Conservation (phyloP, 1,284 basidiomycete genomes). For the Malassezia dermatis region DNA sequence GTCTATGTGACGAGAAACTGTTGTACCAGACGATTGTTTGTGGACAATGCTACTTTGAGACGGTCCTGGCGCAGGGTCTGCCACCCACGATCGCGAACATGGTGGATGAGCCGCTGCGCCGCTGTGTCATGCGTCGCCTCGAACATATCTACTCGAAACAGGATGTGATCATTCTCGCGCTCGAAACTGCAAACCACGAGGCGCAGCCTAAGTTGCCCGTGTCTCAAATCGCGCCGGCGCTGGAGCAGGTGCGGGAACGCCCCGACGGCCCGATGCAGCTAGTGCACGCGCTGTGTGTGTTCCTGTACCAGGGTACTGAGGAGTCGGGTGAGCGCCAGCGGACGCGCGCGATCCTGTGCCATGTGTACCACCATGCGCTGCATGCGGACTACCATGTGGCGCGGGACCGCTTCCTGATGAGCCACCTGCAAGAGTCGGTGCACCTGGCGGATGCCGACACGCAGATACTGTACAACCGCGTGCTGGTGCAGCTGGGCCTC, state of each 20-base stretch:
- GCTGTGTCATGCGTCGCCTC: constrained; percentile 84
- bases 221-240: constrained; percentile 20
- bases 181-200: constrained; percentile 55
- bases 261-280: constrained; percentile 56
- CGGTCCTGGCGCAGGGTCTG: constrained; percentile 17
- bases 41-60: constrained; percentile 70
- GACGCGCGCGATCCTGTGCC: constrained; percentile 90
- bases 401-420: constrained; percentile 97
- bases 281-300: constrained; percentile 77
- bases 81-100: constrained; percentile 4
- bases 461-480: constrained; percentile 95
- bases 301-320: constrained; percentile 70
- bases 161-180: constrained; percentile 78
- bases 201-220: constrained; percentile 40
- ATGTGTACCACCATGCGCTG: constrained; percentile 84
- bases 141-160: constrained; percentile 97
- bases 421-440: constrained; percentile 91
- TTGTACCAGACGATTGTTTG: constrained; percentile 87
- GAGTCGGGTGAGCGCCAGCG: constrained; percentile 73
- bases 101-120: constrained; percentile 42
- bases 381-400: constrained; percentile 95
- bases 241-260: constrained; percentile 22
- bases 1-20: constrained; percentile 67
- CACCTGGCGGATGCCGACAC: constrained; percentile 91
- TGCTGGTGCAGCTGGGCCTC: constrained; percentile 89